Conservation (phyloP, 106 monocot genomes). For the Triglochin maritima region DNA sequence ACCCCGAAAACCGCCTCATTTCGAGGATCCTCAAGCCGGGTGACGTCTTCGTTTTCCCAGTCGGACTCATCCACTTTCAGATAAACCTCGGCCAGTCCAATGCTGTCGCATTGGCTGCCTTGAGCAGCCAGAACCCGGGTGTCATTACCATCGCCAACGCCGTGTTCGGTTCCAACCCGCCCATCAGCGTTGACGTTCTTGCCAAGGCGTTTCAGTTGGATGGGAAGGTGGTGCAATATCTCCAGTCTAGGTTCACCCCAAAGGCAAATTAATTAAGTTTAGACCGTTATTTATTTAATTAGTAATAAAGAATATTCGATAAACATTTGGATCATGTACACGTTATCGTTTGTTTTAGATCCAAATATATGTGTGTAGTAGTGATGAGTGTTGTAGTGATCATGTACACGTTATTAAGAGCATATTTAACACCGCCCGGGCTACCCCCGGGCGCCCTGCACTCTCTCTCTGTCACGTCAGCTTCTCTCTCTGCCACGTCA, state of each 20-base stretch:
- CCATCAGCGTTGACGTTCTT: neutral
- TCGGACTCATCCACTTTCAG: slow-evolving; percentile 21
- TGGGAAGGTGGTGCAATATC: slow-evolving; percentile 5
- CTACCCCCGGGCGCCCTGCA: too few relatives aligned
- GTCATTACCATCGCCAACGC: slow-evolving; percentile 12
- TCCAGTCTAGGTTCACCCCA: slow-evolving; percentile 4
- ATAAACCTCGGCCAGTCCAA: neutral
- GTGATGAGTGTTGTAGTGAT: too few relatives aligned
- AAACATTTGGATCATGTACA: too few relatives aligned
- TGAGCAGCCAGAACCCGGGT: slow-evolving; percentile 17
- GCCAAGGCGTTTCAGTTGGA: slow-evolving; percentile 11
- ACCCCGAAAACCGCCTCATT: slow-evolving; percentile 7
- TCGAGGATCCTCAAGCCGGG: slow-evolving; percentile 9
- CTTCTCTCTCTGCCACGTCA: too few relatives aligned
- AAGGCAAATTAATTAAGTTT: neutral
- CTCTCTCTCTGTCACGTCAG: too few relatives aligned
- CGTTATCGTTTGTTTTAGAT: too few relatives aligned
- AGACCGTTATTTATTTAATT: neutral
- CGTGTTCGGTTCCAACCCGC: slow-evolving; percentile 6
- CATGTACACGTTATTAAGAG: too few relatives aligned
- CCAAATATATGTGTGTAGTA: too few relatives aligned
- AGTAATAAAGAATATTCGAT: neutral
- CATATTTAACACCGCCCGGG: too few relatives aligned
- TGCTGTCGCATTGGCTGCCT: slow-evolving; percentile 4
- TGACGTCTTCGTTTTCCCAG: slow-evolving; percentile 15